Conservation (phyloP, 208 protist species). For the Crithidia bombi region DNA sequence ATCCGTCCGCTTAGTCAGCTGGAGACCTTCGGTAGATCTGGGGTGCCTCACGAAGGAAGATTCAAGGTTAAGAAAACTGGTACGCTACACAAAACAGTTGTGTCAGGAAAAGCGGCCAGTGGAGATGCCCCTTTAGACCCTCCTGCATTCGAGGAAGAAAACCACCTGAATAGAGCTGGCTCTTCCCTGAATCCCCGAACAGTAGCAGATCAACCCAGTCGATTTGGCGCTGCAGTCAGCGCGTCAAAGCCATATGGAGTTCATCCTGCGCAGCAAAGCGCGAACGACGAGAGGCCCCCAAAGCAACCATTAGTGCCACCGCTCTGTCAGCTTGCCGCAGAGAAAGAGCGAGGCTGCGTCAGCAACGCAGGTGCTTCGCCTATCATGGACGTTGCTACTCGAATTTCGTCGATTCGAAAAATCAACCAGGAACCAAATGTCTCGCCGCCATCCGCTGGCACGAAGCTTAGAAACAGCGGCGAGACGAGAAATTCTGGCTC, state of each 20-base stretch:
- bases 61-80: background rate
- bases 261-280: background rate
- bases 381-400: background rate
- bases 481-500: slow-evolving; percentile 2
- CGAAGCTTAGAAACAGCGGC: background rate
- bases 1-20: background rate
- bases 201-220: background rate
- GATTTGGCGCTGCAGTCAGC: background rate
- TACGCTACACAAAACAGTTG: background rate
- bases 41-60: background rate
- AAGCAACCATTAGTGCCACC: background rate
- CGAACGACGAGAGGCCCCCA: too few relatives aligned
- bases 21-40: background rate
- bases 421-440: background rate
- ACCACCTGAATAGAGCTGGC: background rate
- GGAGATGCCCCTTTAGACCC: background rate
- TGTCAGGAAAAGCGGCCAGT: background rate
- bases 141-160: slow-evolving; percentile 2
- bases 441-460: background rate
- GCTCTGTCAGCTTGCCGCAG: background rate
- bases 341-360: background rate
- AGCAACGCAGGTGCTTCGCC: background rate
- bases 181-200: background rate
- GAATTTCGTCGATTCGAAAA: too few relatives aligned
- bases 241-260: too few relatives aligned